Conservation (phyloP, 306 rosid genomes). For the Dalbergia cochinchinensis region DNA sequence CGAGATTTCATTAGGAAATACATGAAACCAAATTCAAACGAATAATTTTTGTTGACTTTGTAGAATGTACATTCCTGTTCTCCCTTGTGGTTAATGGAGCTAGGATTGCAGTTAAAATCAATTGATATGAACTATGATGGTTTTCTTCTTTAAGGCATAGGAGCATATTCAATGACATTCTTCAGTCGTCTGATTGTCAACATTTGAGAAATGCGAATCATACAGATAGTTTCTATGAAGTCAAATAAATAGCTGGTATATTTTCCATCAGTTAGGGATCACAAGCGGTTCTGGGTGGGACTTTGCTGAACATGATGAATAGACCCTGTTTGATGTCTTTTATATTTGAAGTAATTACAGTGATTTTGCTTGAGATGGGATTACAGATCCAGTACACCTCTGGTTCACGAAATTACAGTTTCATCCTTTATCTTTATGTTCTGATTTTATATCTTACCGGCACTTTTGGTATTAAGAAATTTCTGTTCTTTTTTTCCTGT, state of each 20-base stretch:
- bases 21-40: conserved; percentile 36
- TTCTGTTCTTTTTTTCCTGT: too few relatives aligned
- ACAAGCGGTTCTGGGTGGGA: not conserved
- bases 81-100: conserved; percentile 19
- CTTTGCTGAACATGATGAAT: not conserved
- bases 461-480: not conserved
- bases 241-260: too few relatives aligned
- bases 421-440: not conserved
- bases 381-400: not conserved
- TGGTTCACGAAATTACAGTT: not conserved
- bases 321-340: not conserved
- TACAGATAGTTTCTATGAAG: not conserved
- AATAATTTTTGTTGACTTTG: conserved; percentile 13
- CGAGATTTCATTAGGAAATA: conserved; percentile 42
- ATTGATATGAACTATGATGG: not conserved
- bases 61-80: not conserved
- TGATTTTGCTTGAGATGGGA: not conserved
- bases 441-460: too few relatives aligned
- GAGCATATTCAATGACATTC: not conserved
- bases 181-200: not conserved
- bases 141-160: conserved; percentile 25
- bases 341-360: not conserved
- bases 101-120: not conserved
- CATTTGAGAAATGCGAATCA: too few relatives aligned
- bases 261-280: not conserved